A percentile compares a stretch with the other conserved stretches of the same genome.
These are phyloP conservation scores for Beta macrorhiza DNA, from an alignment of 179 eudicot genomes.

Conservation along the genomic window DNA sequence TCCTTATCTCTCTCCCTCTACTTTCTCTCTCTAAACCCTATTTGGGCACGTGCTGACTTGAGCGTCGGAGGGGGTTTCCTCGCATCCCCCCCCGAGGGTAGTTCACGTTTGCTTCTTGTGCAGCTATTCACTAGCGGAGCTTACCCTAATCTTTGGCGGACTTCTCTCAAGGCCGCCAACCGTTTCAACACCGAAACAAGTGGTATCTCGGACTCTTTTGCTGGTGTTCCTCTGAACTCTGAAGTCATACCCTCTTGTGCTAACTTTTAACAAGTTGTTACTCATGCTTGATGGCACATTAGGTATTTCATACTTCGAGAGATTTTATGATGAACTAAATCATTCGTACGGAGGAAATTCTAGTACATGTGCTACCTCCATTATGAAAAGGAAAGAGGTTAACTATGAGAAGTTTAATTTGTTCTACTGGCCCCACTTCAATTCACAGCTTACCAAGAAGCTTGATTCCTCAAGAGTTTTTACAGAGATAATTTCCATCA, in stretches of 20 bases:
- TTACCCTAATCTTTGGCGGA: too few relatives aligned
- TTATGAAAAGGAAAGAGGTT: slow-evolving; percentile 55
- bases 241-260: slow-evolving; percentile 51
- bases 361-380: slow-evolving; percentile 33
- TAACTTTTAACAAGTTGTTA: slow-evolving; percentile 63
- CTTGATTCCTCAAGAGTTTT: slow-evolving; percentile 61
- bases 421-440: slow-evolving; percentile 65
- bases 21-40: too few relatives aligned
- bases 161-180: too few relatives aligned
- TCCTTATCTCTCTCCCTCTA: too few relatives aligned
- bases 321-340: slow-evolving; percentile 38
- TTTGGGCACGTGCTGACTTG: too few relatives aligned
- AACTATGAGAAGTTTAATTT: slow-evolving; percentile 48
- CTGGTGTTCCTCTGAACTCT: slow-evolving; percentile 39
- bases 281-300: slow-evolving; percentile 70
- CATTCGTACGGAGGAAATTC: slow-evolving; percentile 16
- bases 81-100: too few relatives aligned
- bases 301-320: slow-evolving; percentile 53
- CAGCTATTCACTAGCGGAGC: too few relatives aligned
- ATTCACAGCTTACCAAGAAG: slow-evolving; percentile 41
- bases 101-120: too few relatives aligned
- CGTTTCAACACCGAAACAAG: too few relatives aligned
- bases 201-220: slow-evolving; percentile 60
- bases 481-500: slow-evolving; percentile 62
- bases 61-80: too few relatives aligned